These are phyloP conservation scores for Botrytis byssoidea DNA, from an alignment of 2,329 filamentous ascomycete species.

Conservation along the genomic window DNA sequence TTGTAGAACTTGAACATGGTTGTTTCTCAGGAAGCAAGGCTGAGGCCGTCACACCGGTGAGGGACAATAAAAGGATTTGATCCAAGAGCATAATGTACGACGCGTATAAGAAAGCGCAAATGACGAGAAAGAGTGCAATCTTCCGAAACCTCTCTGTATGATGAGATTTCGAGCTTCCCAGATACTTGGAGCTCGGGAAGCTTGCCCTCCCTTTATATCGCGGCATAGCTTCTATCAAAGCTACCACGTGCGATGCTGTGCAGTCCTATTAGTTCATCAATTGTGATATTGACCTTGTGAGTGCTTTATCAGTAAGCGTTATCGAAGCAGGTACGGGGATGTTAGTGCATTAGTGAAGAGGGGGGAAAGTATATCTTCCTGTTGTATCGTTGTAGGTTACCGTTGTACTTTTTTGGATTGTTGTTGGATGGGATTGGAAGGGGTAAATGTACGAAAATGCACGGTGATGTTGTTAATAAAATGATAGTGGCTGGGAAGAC, in stretches of 20 bases:
- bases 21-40: slow-evolving; percentile 8
- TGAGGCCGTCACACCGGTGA: slow-evolving; percentile 16
- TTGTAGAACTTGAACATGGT: slow-evolving; percentile 5
- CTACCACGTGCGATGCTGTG: not conserved
- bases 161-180: not conserved
- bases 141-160: slow-evolving; percentile 11
- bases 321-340: slow-evolving; percentile 1
- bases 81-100: slow-evolving; percentile 23
- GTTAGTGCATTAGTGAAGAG: not conserved
- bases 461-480: slow-evolving; percentile 10
- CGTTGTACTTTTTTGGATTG: not conserved
- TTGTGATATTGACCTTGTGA: not conserved
- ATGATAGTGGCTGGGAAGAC: not conserved
- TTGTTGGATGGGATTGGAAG: not conserved
- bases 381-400: not conserved
- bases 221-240: slow-evolving; percentile 3
- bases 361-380: not conserved
- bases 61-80: slow-evolving; percentile 12
- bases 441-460: slow-evolving; percentile 1
- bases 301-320: not conserved
- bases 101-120: slow-evolving; percentile 20
- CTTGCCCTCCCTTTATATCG: slow-evolving; percentile 19
- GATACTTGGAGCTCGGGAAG: not conserved
- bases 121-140: slow-evolving; percentile 13
- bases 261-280: not conserved